phyloP scores from a whole-genome alignment of 305 asterid species.

The Rubia balearica region DNA sequence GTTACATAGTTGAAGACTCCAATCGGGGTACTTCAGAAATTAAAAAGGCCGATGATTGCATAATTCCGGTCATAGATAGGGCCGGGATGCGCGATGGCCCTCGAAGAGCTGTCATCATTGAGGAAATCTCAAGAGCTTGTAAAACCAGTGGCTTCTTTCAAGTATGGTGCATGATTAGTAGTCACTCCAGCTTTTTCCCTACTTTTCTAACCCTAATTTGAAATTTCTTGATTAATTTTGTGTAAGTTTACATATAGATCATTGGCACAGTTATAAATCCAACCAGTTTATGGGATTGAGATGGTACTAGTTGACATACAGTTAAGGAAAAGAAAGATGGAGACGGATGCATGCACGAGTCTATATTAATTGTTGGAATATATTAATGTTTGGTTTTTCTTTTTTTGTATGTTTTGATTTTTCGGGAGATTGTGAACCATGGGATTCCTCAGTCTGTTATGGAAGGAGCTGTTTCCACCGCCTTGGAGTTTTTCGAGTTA shows the following conservation, averaged over 20 bases:
- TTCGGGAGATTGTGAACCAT: conserved; percentile 32
- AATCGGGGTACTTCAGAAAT: conserved; percentile 10
- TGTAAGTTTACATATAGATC: too few species aligned
- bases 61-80: conserved; percentile 27
- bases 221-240: too few species aligned
- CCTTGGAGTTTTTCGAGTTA: conserved; percentile 31
- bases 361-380: too few species aligned
- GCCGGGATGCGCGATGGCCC: conserved; percentile 18
- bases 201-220: too few species aligned
- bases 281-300: too few species aligned
- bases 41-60: neutral
- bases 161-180: conserved; percentile 21
- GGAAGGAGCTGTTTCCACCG: conserved; percentile 28
- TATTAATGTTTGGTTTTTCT: too few species aligned
- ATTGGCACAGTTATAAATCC: too few species aligned
- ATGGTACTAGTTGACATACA: too few species aligned
- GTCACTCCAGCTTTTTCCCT: too few species aligned
- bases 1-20: conserved; percentile 21
- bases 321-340: too few species aligned
- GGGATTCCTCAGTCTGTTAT: conserved; percentile 30
- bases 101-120: conserved; percentile 13
- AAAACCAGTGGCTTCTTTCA: conserved; percentile 31
- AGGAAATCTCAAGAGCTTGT: conserved; percentile 33
- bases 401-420: neutral
- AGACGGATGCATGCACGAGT: too few species aligned